These are phyloP conservation scores for Somion occarium DNA, from an alignment of 1,284 basidiomycete genomes.

Conservation along the genomic window DNA sequence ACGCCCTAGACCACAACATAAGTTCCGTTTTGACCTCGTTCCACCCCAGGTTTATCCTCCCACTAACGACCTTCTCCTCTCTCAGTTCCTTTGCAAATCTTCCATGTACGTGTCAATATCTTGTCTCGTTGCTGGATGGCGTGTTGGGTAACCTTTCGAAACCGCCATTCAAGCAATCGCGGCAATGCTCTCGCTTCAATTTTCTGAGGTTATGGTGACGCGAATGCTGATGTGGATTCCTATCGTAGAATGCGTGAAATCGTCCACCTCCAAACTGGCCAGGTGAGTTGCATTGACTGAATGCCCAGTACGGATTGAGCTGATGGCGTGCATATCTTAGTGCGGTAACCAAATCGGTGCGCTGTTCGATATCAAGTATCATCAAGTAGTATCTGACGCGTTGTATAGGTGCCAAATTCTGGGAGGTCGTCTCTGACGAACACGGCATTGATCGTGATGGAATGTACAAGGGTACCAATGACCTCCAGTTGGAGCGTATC, in stretches of 20 bases:
- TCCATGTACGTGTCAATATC: conserved; percentile 24
- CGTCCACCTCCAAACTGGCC: conserved; percentile 95
- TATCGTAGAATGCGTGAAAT: conserved; percentile 86
- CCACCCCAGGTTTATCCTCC: conserved; percentile 22
- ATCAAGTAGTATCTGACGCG: conserved; percentile 13
- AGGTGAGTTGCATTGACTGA: conserved; percentile 43
- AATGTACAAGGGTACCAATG: conserved; percentile 89
- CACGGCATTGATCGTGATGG: conserved; percentile 94
- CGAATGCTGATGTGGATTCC: background rate
- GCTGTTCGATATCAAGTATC: conserved; percentile 17
- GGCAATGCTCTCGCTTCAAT: background rate
- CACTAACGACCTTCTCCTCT: conserved; percentile 21
- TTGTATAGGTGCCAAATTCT: conserved; percentile 89
- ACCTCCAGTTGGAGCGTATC: conserved; percentile 97
- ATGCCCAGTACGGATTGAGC: background rate
- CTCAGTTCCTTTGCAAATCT: conserved; percentile 19
- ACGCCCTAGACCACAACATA: conserved; percentile 24
- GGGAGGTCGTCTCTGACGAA: conserved; percentile 97
- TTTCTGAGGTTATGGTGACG: background rate
- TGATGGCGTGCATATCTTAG: conserved; percentile 34
- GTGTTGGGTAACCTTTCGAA: background rate
- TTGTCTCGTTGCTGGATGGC: conserved; percentile 4
- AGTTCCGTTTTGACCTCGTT: conserved; percentile 25
- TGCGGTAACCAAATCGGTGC: conserved; percentile 97
- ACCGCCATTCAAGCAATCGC: background rate